Evolutionary conservation across 495 filamentous ascomycete species (phyloP), one percentile per base, ranked within the genome.

Genomic region (Thermothielavioides terrestris): DNA sequence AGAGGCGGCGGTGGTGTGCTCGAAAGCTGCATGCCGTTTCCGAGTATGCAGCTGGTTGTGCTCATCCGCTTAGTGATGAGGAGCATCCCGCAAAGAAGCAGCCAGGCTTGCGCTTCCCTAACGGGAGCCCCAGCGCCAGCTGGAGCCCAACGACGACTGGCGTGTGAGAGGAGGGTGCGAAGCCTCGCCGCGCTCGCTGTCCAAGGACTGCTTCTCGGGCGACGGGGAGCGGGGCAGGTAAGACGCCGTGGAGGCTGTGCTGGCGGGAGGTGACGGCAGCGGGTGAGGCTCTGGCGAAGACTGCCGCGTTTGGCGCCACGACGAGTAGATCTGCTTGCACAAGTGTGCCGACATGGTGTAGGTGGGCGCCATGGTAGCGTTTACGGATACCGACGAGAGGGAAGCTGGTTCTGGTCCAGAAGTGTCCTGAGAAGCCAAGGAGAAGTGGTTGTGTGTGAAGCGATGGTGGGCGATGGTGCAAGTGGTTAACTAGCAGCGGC

Each of bases 341-440:
- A 76, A 57, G 48, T 76, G 73, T 59, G 71, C 71, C 6, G 71
- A 71, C 70, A 76, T 75, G 42, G 73, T 76, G 61, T 76, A 71
- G 12, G 73, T 75, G 43, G 73, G 73, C 46, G 71, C 70, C 73
- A 76, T 76, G 40, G 41, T 64, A n/a, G n/a, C n/a, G n/a, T n/a
- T n/a, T n/a, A n/a, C n/a, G n/a, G n/a, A n/a, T n/a, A n/a, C n/a
- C n/a, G n/a, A n/a, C n/a, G n/a, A n/a, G n/a, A n/a, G n/a, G 54
- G 22, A 11, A 31, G 22, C 52, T 42, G 30, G 41, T 49, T 54
- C 50, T 42, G 23, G 22, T 17, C 25, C 34, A 8, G 25, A n/a
- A n/a, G n/a, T n/a, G n/a, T n/a, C n/a, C n/a, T n/a, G n/a, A n/a
- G n/a, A n/a, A n/a, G n/a, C n/a, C n/a, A 17, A 34, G 41, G n/a